These are phyloP conservation scores for Kodamaea jinghongensis DNA, from an alignment of 805 yeast species.

Conservation along the genomic window DNA sequence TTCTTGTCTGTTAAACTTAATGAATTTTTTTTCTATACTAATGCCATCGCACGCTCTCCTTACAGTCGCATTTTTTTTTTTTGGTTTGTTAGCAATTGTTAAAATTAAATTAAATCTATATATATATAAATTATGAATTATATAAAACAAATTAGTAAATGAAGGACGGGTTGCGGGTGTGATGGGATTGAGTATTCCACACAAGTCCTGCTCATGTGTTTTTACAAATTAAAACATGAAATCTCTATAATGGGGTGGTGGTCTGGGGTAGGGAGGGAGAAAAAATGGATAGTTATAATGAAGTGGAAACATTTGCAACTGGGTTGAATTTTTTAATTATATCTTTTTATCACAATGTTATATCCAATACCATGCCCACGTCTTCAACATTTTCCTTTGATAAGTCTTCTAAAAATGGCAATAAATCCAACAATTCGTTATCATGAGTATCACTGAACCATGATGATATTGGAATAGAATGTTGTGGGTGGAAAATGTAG, in stretches of 20 bases:
- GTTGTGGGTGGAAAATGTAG: constrained; percentile 96
- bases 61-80: no score
- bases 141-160: constrained; percentile 3
- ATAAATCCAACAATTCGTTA: constrained; percentile 85
- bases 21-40: neutral
- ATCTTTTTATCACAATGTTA: constrained; percentile 39
- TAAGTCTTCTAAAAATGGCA: constrained; percentile 87
- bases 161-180: constrained; percentile 2
- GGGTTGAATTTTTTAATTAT: neutral
- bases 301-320: neutral
- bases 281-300: neutral
- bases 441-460: constrained; percentile 99
- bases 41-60: no score
- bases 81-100: no score
- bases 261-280: neutral
- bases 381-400: constrained; percentile 73
- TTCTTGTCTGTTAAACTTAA: neutral
- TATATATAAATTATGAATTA: constrained; percentile 1
- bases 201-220: constrained; percentile 13
- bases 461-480: constrained; percentile 93
- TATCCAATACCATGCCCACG: constrained; percentile 82
- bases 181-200: constrained; percentile 6
- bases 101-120: no score
- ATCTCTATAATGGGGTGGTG: constrained; percentile 7
- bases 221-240: constrained; percentile 7